Base-by-base conservation (phyloP, 2,329 filamentous ascomycete genomes). In the Botrytis aclada region DNA sequence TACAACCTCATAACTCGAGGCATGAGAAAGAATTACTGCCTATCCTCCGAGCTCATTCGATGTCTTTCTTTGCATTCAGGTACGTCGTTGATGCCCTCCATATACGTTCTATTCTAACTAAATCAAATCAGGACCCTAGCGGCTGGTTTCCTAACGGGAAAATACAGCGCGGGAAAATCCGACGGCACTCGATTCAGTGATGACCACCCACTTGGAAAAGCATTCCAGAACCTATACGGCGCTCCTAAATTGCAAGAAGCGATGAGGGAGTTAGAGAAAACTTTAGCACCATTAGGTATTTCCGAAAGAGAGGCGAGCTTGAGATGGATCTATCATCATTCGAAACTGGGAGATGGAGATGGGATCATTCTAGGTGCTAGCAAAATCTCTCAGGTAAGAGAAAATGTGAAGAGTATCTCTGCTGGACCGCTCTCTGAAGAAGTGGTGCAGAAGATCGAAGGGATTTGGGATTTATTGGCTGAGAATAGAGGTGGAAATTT, bases 1-100 rank as follows among this genome's bases (percentile, higher is more conserved):
- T 79, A 79, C 64, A 78, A 77, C 51, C 18, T 73, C 16, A 60
- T 77, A 18, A 72, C 18, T 37, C 65, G 73, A 43, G 67, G 71
- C 8, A 62, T 51, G 69, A 70, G 29, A 70, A 70, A 54, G 8
- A 25, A 34, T 20, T 70, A 16, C 32, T 54, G 1, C 56, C 69
- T 47, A 9, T 62, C 22, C n/a, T 70, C 25, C 25, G 67, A 20
- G n/a, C 18, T 2, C 16, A 61, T 10, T 39, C 25, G 12, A 61
- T 56, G 1, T 56, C 51, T 29, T 56, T 56, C 3, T 56, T 56
- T 9, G 67, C 56, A 20, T 70, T 61, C 22, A 70, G 41, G 67
- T 51, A 32, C 4, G 3, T 51, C 4, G 25, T 25, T 25, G 25
- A 18, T 10, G 12, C n/a, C 18, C 25, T 45, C 3, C 3, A 22